Evolutionary conservation across 768 basidiomycete genomes (phyloP), one percentile per base, ranked within the genome.

Genomic region (Calocybe cyanea): DNA sequence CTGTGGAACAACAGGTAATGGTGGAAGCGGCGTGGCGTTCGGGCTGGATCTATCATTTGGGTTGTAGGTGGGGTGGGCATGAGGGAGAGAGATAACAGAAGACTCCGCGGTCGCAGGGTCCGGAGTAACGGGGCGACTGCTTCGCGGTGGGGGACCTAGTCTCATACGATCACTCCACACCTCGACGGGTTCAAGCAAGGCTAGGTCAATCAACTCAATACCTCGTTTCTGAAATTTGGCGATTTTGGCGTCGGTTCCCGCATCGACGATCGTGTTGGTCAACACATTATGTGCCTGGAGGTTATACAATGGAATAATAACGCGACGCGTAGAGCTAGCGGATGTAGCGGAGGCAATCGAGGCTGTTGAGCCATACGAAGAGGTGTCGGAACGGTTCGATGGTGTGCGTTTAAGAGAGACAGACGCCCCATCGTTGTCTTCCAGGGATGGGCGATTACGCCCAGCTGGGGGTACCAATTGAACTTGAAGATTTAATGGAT

Each of bases 201-300:
- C 88, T 4, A 94, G 72, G 28, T 83, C 85, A 13, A 91, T 76
- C 20, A 94, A 65, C 59, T 93, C 91, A 24, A 91, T 66, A 1
- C 87, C 85, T 3, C 84, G 75, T 52, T 76, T 81, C 44, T 72
- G 69, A 58, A 90, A 92, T 52, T 78, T 84, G 3, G 89, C 87
- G 30, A 92, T 81, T 65, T 87, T 87, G 17, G 86, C 85, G 47
- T 92, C 90, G 0, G 90, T 92, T 32, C 91, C 91, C 0, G 91
- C 91, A 58, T 93, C 91, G 21, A 89, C 77, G 45, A 93, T 83
- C 28, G 81, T 79, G 56, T 92, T 93, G 10, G 88, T 83, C 74
- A 92, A 75, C 40, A 93, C 86, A 51, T 89, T 86, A 62, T 94
- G 91, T 0, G 89, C 89, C 48, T 87, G 84, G 17, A 94, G 75